Evolutionary conservation across 371 early-diverging fungal species (phyloP).

Genomic region (Mucor mucedo): DNA sequence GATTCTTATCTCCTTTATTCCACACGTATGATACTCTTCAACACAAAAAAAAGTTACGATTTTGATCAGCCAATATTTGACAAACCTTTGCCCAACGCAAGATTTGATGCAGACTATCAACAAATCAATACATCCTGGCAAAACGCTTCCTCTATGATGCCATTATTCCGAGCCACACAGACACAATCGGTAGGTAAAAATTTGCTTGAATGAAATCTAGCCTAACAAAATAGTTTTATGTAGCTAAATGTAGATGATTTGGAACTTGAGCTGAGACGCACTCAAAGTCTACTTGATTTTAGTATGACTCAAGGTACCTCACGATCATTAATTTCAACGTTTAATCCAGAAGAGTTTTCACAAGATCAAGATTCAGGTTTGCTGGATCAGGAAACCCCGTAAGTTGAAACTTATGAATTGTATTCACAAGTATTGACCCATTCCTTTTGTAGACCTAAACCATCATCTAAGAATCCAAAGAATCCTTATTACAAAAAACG

Average conservation of each 20-base stretch:
- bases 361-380: neutral
- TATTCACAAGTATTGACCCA: too few species aligned
- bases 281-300: constrained; percentile 60
- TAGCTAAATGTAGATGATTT: constrained; percentile 30
- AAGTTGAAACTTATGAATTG: neutral
- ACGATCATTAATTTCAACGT: constrained; percentile 23
- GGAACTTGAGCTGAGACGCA: constrained; percentile 51
- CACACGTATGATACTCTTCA: constrained; percentile 64
- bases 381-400: neutral
- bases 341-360: constrained; percentile 15
- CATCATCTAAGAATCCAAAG: neutral
- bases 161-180: constrained; percentile 69
- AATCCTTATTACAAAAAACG: constrained; percentile 16
- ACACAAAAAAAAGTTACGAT: constrained; percentile 61
- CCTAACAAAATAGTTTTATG: neutral
- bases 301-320: constrained; percentile 45
- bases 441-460: too few species aligned
- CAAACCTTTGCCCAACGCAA: constrained; percentile 65
- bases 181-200: constrained; percentile 19
- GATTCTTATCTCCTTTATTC: constrained; percentile 66
- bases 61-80: constrained; percentile 66
- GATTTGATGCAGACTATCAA: constrained; percentile 56
- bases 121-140: constrained; percentile 68
- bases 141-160: constrained; percentile 66
- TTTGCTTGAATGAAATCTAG: neutral